Conservation (phyloP, 2,329 filamentous ascomycete species). For the Fusarium sambucinum region DNA sequence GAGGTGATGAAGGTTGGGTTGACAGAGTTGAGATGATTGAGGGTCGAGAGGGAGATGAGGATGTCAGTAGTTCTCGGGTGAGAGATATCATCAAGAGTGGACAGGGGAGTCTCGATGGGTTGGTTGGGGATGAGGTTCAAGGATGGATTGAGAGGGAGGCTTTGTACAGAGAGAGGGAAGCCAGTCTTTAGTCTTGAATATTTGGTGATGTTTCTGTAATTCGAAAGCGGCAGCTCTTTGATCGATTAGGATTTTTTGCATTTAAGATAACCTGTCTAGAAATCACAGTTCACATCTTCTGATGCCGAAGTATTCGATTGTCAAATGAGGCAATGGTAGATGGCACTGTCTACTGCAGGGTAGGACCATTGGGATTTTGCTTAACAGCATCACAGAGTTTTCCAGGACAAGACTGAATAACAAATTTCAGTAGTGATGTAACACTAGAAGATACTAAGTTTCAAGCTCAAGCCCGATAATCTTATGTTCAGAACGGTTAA, state of each 20-base stretch:
- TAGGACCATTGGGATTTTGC: background rate
- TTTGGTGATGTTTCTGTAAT: too few relatives aligned
- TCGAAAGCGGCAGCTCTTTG: too few relatives aligned
- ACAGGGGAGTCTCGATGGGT: constrained; percentile 61
- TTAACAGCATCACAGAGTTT: too few relatives aligned
- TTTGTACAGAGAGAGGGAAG: constrained; percentile 62
- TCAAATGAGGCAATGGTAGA: background rate
- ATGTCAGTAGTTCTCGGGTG: constrained; percentile 72
- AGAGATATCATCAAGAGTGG: constrained; percentile 65
- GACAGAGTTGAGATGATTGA: constrained; percentile 70
- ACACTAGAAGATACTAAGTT: background rate
- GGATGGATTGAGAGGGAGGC: constrained; percentile 67
- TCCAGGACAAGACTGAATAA: too few relatives aligned
- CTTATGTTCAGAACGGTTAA: background rate
- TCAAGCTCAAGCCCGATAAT: background rate
- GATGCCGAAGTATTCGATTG: too few relatives aligned
- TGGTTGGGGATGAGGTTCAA: constrained; percentile 70
- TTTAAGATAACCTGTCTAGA: background rate
- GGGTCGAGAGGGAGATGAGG: constrained; percentile 57
- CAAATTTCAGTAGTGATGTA: too few relatives aligned
- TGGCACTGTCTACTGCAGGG: background rate
- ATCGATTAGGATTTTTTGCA: too few relatives aligned
- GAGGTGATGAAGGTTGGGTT: constrained; percentile 70
- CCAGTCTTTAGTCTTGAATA: constrained; percentile 2
- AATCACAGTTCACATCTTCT: too few relatives aligned